phyloP scores from a whole-genome alignment of 2,329 filamentous ascomycete species.

The Scedosporium apiospermum region DNA sequence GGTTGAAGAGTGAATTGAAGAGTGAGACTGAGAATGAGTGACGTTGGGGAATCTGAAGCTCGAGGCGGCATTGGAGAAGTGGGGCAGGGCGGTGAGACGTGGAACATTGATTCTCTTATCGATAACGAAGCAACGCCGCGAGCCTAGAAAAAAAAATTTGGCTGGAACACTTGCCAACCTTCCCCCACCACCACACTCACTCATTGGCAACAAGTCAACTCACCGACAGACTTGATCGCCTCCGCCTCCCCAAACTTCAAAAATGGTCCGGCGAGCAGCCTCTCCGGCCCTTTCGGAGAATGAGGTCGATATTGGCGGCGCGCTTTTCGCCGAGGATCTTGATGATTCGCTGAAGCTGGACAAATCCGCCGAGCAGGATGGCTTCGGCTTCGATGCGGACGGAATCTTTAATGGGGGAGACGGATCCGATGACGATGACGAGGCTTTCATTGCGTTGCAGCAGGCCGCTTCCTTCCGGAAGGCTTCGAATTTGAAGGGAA shows the following conservation, averaged over 20 bases:
- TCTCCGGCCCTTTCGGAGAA: conserved; percentile 83
- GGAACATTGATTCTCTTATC: neutral
- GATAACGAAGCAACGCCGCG: conserved; percentile 28
- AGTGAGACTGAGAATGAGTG: neutral
- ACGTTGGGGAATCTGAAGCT: neutral
- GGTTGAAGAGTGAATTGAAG: neutral
- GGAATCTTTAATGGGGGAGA: conserved; percentile 47
- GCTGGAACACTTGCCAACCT: neutral
- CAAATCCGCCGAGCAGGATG: conserved; percentile 23
- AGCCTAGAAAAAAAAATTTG: conserved; percentile 22
- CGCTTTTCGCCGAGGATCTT: conserved; percentile 57
- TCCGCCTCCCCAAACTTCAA: neutral
- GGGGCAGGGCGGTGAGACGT: neutral
- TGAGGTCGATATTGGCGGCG: conserved; percentile 81
- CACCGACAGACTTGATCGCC: neutral
- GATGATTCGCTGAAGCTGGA: conserved; percentile 28
- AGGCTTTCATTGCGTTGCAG: conserved; percentile 80
- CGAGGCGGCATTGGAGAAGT: neutral
- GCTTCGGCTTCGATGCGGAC: conserved; percentile 46
- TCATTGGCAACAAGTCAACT: neutral
- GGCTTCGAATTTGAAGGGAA: conserved; percentile 69
- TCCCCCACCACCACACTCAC: neutral
- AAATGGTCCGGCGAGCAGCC: conserved; percentile 57
- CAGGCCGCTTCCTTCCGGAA: conserved; percentile 87
- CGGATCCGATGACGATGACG: conserved; percentile 58